Evolutionary conservation across 495 filamentous ascomycete species (phyloP).

Genomic region (Alectoria sarmentosa): DNA sequence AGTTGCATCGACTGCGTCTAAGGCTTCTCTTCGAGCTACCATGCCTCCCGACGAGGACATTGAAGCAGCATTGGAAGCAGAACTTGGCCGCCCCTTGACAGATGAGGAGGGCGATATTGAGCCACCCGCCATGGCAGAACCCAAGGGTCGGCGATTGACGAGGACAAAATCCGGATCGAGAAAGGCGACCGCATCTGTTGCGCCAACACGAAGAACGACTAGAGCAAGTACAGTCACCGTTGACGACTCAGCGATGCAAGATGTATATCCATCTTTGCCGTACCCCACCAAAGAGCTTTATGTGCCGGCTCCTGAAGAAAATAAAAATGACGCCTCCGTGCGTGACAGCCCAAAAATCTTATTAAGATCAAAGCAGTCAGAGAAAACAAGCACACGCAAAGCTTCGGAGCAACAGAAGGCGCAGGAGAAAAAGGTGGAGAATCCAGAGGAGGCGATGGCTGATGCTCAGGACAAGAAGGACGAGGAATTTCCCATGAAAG

Average conservation of each 20-base stretch:
- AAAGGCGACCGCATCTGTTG: slow-evolving; percentile 24
- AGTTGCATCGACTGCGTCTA: slow-evolving; percentile 40
- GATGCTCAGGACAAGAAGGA: background rate
- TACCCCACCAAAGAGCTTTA: background rate
- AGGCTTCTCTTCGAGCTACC: slow-evolving; percentile 33
- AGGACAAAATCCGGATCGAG: slow-evolving; percentile 23
- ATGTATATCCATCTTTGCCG: background rate
- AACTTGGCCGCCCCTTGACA: slow-evolving; percentile 52
- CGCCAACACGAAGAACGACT: slow-evolving; percentile 23
- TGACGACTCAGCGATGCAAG: slow-evolving; percentile 6
- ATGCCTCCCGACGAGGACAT: slow-evolving; percentile 57
- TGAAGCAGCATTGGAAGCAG: slow-evolving; percentile 60
- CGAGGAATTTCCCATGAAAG: background rate
- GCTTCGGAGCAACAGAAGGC: slow-evolving; percentile 1
- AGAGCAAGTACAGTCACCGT: slow-evolving; percentile 20
- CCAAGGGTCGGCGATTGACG: slow-evolving; percentile 27
- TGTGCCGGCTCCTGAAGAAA: background rate
- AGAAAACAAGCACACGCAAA: background rate
- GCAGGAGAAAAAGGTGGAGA: slow-evolving; percentile 2
- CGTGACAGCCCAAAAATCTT: background rate
- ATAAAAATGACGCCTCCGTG: background rate
- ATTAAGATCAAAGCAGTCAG: background rate
- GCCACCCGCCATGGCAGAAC: background rate
- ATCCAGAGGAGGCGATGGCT: background rate
- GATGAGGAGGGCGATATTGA: slow-evolving; percentile 42